Conservation (phyloP, 2,329 filamentous ascomycete species). For the Fusarium temperatum region DNA sequence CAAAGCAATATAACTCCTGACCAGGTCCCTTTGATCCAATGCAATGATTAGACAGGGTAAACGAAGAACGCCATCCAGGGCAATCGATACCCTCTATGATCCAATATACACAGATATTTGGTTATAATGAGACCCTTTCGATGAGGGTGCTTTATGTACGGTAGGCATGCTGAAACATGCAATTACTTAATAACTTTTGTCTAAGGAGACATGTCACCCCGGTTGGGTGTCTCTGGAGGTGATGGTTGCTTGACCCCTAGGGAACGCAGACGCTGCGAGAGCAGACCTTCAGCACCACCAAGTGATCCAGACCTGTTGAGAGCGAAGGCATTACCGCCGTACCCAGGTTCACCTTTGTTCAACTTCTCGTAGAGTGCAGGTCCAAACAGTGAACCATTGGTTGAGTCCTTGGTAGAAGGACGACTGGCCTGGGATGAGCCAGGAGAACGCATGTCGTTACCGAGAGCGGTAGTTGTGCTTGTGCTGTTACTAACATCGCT, state of each 20-base stretch:
- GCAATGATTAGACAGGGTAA: background rate
- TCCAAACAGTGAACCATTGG: slow-evolving; percentile 43
- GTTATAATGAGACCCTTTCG: background rate
- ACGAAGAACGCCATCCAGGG: slow-evolving; percentile 4
- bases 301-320: slow-evolving; percentile 49
- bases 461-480: slow-evolving; percentile 38
- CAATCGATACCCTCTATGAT: slow-evolving; percentile 9
- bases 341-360: slow-evolving; percentile 69
- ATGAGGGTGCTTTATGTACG: slow-evolving; percentile 1
- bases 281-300: slow-evolving; percentile 66
- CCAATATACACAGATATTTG: background rate
- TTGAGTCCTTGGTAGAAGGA: slow-evolving; percentile 50
- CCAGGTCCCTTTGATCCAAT: background rate
- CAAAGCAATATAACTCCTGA: background rate
- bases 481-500: slow-evolving; percentile 46
- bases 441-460: slow-evolving; percentile 38
- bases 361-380: slow-evolving; percentile 70
- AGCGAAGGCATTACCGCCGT: slow-evolving; percentile 65
- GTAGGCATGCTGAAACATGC: background rate
- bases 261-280: slow-evolving; percentile 74
- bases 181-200: background rate
- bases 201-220: slow-evolving; percentile 3
- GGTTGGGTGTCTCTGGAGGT: background rate
- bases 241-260: slow-evolving; percentile 59
- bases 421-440: slow-evolving; percentile 44